phyloP scores from a whole-genome alignment of 345 rosid genomes.

The rapeseed (Brassica napus) region DNA sequence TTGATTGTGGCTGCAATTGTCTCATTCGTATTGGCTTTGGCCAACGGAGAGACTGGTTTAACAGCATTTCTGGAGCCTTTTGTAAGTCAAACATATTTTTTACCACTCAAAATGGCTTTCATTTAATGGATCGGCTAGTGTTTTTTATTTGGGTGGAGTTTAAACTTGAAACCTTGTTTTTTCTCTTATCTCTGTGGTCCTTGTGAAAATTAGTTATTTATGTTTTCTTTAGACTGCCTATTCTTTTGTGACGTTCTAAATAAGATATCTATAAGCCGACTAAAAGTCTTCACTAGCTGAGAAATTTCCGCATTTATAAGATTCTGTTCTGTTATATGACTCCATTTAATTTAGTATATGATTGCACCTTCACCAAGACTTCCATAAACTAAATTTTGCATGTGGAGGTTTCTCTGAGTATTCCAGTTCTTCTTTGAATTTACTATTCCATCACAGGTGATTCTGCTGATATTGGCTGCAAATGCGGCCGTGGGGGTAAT shows the following conservation, averaged over 20 bases:
- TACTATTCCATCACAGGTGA: constrained; percentile 56
- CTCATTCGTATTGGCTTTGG: constrained; percentile 84
- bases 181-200: not conserved
- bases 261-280: not conserved
- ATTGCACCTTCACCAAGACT: constrained; percentile 4
- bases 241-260: not conserved
- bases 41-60: constrained; percentile 96
- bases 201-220: not conserved
- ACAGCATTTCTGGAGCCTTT: constrained; percentile 98
- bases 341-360: not conserved
- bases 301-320: constrained; percentile 4
- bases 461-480: constrained; percentile 95
- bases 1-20: constrained; percentile 91
- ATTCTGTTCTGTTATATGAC: not conserved
- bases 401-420: constrained; percentile 9
- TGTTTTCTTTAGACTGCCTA: not conserved
- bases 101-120: constrained; percentile 2
- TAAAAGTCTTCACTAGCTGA: not conserved
- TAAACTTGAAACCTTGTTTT: constrained; percentile 6
- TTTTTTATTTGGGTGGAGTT: constrained; percentile 10
- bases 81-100: constrained; percentile 57
- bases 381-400: not conserved
- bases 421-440: constrained; percentile 13
- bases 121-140: constrained; percentile 2
- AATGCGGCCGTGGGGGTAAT: constrained; percentile 99